Evolutionary conservation across 2,329 filamentous ascomycete genomes (phyloP), one percentile per base, ranked within the genome.

Genomic region (Ophiocordyceps camponoti-rufipedis): DNA sequence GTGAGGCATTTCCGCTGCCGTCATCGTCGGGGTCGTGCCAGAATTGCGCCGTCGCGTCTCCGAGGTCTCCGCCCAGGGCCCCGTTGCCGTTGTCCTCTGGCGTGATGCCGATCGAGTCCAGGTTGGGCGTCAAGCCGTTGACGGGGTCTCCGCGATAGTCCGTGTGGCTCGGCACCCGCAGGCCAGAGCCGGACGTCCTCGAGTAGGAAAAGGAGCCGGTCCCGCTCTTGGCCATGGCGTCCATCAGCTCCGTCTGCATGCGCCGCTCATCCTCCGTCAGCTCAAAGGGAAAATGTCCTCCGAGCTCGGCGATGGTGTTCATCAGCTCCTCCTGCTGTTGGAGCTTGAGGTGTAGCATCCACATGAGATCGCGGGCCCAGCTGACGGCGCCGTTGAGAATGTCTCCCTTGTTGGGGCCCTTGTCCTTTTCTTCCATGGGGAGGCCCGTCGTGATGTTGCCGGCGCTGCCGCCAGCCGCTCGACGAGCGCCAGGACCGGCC

Each of bases 311-410:
- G 47, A 94, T 80, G 44, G 75, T 69, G 55, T 88, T 82, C 55
- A 83, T 78, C 44, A 96, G 74, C 58, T 94, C 83, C 50, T 93
- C 82, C 59, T 94, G 85, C 62, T 94, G 85, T 58, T 91, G 81
- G 52, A 94, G 73, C 65, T 94, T 94, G 57, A 85, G 73, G 58
- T 94, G 80, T 48, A 94, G 69, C 67, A 93, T 82, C 91, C 91
- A 96, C 86, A 96, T 94, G 45, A 98, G 71, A 65, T 98, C 91
- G 50, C 89, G 79, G 49, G 86, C 95, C 91, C 91, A 98, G 64
- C 86, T 87, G 45, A 96, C 91, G 32, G 89, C 85, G 29, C 91
- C 89, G 57, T 96, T 96, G 55, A 98, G 80, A 48, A 98, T 96
- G 55, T 98, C 91, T 43, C 91, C 91, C 67, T 98, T 98, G 70